Conservation (phyloP, 371 early-diverging fungal species). For the Blakeslea trispora region DNA sequence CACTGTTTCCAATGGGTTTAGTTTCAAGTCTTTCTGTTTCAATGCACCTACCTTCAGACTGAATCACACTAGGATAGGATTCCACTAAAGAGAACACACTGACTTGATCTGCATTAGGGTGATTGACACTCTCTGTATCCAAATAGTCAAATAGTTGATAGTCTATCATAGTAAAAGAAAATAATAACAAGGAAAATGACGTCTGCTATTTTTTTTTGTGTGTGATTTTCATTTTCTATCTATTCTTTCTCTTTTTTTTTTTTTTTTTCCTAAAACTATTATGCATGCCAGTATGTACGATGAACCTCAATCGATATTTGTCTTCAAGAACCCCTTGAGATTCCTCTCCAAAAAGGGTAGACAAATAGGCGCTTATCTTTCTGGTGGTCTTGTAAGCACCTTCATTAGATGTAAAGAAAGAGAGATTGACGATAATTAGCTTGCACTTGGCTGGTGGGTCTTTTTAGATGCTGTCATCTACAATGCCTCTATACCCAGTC, state of each 20-base stretch:
- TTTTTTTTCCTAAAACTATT: slow-evolving; percentile 3
- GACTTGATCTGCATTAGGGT: not conserved
- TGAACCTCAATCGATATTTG: slow-evolving; percentile 47
- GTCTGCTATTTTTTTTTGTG: no score
- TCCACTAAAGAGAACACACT: not conserved
- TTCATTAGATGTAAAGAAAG: not conserved
- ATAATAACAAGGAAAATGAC: not conserved
- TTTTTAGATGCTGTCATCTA: slow-evolving; percentile 75
- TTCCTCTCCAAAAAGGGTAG: slow-evolving; percentile 55
- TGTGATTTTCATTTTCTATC: no score
- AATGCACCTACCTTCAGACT: not conserved
- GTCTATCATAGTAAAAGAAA: not conserved
- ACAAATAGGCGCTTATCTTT: slow-evolving; percentile 51
- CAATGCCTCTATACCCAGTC: slow-evolving; percentile 29
- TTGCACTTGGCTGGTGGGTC: slow-evolving; percentile 85
- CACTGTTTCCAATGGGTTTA: no score
- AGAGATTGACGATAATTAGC: slow-evolving; percentile 36
- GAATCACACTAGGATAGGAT: not conserved
- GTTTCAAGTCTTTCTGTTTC: not conserved
- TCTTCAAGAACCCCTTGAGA: slow-evolving; percentile 43
- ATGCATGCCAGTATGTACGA: slow-evolving; percentile 35
- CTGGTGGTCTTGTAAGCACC: slow-evolving; percentile 55
- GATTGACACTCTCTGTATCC: not conserved
- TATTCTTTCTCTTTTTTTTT: slow-evolving; percentile 29
- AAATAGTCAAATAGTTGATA: not conserved